Evolutionary conservation across 306 rosid genomes (phyloP).

Genomic region (Acacia acuminata): DNA sequence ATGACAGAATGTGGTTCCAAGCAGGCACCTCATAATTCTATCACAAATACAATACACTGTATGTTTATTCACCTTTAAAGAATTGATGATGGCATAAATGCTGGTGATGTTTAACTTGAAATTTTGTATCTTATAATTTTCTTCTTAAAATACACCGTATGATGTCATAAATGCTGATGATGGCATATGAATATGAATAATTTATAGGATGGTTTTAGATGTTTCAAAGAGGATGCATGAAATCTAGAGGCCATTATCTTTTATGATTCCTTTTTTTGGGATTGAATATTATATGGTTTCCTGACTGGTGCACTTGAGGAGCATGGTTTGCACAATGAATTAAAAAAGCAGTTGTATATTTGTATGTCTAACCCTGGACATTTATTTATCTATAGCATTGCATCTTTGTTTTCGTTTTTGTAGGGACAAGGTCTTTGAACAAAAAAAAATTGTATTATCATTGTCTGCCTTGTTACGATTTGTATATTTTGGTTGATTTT

Average conservation of each 20-base stretch:
- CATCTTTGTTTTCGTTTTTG: slow-evolving; percentile 25
- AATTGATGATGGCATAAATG: no score
- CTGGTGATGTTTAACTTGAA: no score
- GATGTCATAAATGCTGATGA: no score
- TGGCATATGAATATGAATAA: no score
- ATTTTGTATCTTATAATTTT: no score
- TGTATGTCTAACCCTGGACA: neutral
- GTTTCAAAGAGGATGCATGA: no score
- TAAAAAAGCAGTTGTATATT: neutral
- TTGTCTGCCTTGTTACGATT: neutral
- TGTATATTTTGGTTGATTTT: neutral
- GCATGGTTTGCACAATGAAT: slow-evolving; percentile 12
- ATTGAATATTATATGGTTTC: neutral
- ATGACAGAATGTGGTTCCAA: slow-evolving; percentile 77
- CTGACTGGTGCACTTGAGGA: neutral
- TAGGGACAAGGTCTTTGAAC: slow-evolving; percentile 96
- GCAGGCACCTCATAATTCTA: slow-evolving; percentile 35
- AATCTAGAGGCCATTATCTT: neutral
- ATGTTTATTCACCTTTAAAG: no score
- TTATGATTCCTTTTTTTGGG: neutral
- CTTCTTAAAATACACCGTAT: no score
- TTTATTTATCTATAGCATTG: slow-evolving; percentile 25
- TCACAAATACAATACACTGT: neutral
- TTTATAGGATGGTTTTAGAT: no score
- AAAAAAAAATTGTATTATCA: slow-evolving; percentile 53